Percentiles rank a stretch among this genome's conserved stretches.
phyloP scores from a whole-genome alignment of 352 stramenopile genomes.

The Phytophthora sp. region DNA sequence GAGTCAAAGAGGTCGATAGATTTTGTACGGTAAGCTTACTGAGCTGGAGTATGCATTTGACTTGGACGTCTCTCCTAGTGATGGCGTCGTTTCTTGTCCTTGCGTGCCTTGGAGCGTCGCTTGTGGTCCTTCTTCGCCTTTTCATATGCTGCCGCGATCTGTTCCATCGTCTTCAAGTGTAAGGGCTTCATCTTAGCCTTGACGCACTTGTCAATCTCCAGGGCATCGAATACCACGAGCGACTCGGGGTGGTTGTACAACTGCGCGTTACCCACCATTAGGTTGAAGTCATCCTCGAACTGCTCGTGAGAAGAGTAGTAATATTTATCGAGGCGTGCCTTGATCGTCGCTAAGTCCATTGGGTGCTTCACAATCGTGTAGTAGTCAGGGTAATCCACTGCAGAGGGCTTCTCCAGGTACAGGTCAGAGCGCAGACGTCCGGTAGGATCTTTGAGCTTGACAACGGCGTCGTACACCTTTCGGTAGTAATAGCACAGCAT shows the following conservation, averaged over 20 bases:
- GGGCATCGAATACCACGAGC: constrained; percentile 80
- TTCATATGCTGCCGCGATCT: constrained; percentile 72
- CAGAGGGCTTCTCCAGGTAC: constrained; percentile 84
- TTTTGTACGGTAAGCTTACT: constrained; percentile 43
- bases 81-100: constrained; percentile 79
- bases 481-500: constrained; percentile 83
- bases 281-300: constrained; percentile 83
- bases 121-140: constrained; percentile 86
- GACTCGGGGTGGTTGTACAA: constrained; percentile 88
- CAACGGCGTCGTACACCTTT: constrained; percentile 84
- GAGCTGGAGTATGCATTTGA: constrained; percentile 23
- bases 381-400: constrained; percentile 89
- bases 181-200: constrained; percentile 80
- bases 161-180: constrained; percentile 57
- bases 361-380: constrained; percentile 88
- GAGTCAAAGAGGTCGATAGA: constrained; percentile 27
- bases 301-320: constrained; percentile 64
- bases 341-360: constrained; percentile 91
- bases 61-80: constrained; percentile 33
- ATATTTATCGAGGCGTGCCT: constrained; percentile 72
- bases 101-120: constrained; percentile 68
- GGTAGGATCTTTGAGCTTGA: constrained; percentile 76
- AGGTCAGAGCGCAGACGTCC: constrained; percentile 73
- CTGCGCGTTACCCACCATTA: constrained; percentile 90
- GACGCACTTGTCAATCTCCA: constrained; percentile 88